Evolutionary conservation across 2,329 filamentous ascomycete genomes (phyloP).

Genomic region (Fusarium solani-melongenae): DNA sequence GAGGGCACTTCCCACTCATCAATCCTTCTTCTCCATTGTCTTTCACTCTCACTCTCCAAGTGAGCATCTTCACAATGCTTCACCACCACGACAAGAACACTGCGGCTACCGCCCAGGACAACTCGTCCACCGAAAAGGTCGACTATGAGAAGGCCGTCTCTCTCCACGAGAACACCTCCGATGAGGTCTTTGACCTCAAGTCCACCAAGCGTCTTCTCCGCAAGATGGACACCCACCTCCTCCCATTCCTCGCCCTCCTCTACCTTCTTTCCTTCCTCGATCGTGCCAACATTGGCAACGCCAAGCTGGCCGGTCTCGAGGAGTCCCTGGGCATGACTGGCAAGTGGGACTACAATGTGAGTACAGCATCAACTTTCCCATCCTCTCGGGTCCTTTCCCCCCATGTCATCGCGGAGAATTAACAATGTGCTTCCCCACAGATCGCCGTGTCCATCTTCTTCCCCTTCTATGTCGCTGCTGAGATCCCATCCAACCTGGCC

Average conservation of each 20-base stretch:
- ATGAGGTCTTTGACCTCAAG: slow-evolving; percentile 45
- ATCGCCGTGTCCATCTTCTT: slow-evolving; percentile 63
- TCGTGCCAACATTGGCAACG: slow-evolving; percentile 63
- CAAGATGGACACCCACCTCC: slow-evolving; percentile 65
- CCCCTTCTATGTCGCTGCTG: slow-evolving; percentile 63
- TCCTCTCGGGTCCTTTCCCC: not conserved
- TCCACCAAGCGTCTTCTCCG: slow-evolving; percentile 62
- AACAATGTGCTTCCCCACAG: slow-evolving; percentile 31
- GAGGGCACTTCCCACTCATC: slow-evolving; percentile 21
- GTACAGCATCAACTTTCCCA: slow-evolving; percentile 5
- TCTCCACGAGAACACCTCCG: slow-evolving; percentile 37
- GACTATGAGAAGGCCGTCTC: slow-evolving; percentile 43
- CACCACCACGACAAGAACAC: slow-evolving; percentile 20
- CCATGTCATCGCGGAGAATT: slow-evolving; percentile 1
- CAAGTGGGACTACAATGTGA: slow-evolving; percentile 50
- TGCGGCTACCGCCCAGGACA: slow-evolving; percentile 30
- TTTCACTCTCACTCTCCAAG: not conserved
- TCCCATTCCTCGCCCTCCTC: slow-evolving; percentile 69
- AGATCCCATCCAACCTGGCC: slow-evolving; percentile 68
- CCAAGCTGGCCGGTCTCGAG: slow-evolving; percentile 65
- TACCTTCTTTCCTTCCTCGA: slow-evolving; percentile 66
- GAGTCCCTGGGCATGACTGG: slow-evolving; percentile 46
- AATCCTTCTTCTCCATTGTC: not conserved
- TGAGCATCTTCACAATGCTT: slow-evolving; percentile 30
- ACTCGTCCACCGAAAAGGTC: slow-evolving; percentile 43